Evolutionary conservation across 768 basidiomycete genomes (phyloP).

Genomic region (Gyrodon lividus): DNA sequence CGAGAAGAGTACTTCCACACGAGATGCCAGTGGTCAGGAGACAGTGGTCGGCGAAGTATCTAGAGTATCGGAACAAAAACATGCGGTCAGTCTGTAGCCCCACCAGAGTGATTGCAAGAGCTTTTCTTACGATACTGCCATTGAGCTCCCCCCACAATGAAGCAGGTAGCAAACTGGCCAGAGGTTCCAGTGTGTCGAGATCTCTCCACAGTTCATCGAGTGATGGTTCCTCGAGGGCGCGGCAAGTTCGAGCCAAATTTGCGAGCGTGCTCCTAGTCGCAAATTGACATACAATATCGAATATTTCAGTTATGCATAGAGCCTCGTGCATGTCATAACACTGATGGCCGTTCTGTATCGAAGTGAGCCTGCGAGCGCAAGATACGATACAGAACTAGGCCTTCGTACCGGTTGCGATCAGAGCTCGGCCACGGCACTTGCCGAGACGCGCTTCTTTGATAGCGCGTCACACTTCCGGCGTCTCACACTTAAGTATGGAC

Average conservation of each 20-base stretch:
- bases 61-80: background rate
- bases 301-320: background rate
- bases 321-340: background rate
- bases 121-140: background rate
- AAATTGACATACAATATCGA: background rate
- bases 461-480: no score
- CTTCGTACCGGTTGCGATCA: no score
- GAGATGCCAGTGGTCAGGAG: background rate
- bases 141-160: background rate
- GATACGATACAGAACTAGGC: no score
- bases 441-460: no score
- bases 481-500: no score
- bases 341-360: no score
- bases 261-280: background rate
- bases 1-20: background rate
- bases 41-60: background rate
- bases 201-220: constrained; percentile 1
- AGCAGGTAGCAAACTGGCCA: background rate
- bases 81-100: background rate
- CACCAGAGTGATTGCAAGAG: background rate
- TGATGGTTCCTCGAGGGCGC: background rate
- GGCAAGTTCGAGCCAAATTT: background rate
- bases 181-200: background rate
- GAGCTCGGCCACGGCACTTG: no score
- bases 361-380: no score